phyloP scores from a whole-genome alignment of 495 filamentous ascomycete species.

The Penicillium egyptiacum region DNA sequence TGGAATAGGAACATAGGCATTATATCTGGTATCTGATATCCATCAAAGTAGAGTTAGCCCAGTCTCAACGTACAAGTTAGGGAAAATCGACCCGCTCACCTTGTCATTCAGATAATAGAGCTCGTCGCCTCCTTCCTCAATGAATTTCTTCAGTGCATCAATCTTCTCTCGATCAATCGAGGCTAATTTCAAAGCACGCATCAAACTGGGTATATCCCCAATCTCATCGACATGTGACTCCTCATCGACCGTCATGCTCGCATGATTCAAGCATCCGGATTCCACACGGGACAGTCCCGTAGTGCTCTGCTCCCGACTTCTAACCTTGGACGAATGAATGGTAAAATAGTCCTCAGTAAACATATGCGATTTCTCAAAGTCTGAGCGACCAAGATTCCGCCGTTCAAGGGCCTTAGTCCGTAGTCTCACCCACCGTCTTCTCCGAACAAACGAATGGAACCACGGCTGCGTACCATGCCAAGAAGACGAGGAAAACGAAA shows the following conservation, averaged over 20 bases:
- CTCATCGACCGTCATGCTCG: conserved; percentile 32
- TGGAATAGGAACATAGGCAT: conserved; percentile 89
- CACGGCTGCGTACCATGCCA: conserved; percentile 93
- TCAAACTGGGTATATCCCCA: conserved; percentile 61
- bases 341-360: conserved; percentile 87
- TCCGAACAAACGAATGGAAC: conserved; percentile 89
- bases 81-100: conserved; percentile 31
- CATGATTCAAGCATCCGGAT: conserved; percentile 36
- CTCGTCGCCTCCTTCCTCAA: conserved; percentile 77
- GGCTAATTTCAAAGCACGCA: conserved; percentile 61
- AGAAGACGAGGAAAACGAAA: conserved; percentile 75
- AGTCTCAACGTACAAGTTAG: not conserved
- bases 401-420: conserved; percentile 57
- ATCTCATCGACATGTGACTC: conserved; percentile 55
- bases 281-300: conserved; percentile 32
- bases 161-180: conserved; percentile 90
- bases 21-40: conserved; percentile 67
- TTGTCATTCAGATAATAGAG: conserved; percentile 70
- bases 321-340: conserved; percentile 56
- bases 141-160: conserved; percentile 73
- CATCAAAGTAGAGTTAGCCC: conserved; percentile 13
- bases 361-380: conserved; percentile 54
- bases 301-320: conserved; percentile 42
- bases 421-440: conserved; percentile 84
- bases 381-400: conserved; percentile 27